Conservation (phyloP, 2,329 filamentous ascomycete genomes). For the Penicillium brasilianum region DNA sequence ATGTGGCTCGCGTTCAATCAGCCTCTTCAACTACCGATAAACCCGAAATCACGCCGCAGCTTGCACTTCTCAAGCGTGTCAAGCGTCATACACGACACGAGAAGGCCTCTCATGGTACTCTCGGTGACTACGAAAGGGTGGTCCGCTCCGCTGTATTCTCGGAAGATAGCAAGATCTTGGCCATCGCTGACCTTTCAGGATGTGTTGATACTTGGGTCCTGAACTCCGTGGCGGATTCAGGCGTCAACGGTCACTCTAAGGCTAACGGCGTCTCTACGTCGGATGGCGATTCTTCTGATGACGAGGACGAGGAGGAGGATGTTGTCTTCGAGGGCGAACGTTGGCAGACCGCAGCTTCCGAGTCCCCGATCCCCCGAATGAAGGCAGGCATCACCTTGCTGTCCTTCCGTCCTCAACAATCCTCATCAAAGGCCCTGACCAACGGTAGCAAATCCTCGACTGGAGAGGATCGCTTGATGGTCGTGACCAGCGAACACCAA, state of each 20-base stretch:
- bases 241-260: conserved; percentile 42
- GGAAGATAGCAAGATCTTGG: conserved; percentile 77
- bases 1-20: conserved; percentile 56
- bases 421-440: conserved; percentile 41
- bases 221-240: conserved; percentile 55
- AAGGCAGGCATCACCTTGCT: conserved; percentile 68
- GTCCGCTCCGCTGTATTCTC: conserved; percentile 80
- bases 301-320: conserved; percentile 54
- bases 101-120: conserved; percentile 66
- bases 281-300: conserved; percentile 55
- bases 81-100: conserved; percentile 39
- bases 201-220: conserved; percentile 87
- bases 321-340: conserved; percentile 63
- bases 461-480: conserved; percentile 60
- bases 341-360: conserved; percentile 77
- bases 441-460: conserved; percentile 51
- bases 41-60: conserved; percentile 52
- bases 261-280: conserved; percentile 53
- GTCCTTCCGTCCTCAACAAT: conserved; percentile 64
- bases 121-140: conserved; percentile 76
- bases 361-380: conserved; percentile 71
- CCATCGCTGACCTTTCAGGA: conserved; percentile 79
- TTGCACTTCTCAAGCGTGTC: conserved; percentile 47
- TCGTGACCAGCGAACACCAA: conserved; percentile 68
- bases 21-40: conserved; percentile 49